Percentiles rank a stretch among this genome's conserved stretches.
Conservation (phyloP, 257 asterid species). For the Ophiorrhiza pumila region DNA sequence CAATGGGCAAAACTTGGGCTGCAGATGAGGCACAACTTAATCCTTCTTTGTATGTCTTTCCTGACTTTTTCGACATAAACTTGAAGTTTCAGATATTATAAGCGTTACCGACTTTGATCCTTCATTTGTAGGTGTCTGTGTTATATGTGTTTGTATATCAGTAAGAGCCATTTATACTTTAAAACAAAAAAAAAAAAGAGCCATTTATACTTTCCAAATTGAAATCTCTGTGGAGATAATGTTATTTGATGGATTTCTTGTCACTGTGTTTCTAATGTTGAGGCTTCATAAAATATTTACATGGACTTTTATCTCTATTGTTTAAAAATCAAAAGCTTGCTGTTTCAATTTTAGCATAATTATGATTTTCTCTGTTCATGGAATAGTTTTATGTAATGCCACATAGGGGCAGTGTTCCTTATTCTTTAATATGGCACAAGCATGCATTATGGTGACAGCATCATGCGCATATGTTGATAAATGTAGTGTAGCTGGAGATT, state of each 20-base stretch:
- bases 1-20: conserved; percentile 98
- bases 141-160: not conserved
- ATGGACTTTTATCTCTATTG: not conserved
- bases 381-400: not conserved
- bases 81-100: conserved; percentile 3
- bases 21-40: conserved; percentile 63
- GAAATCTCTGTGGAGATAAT: not conserved
- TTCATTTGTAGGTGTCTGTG: not conserved
- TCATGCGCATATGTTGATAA: not conserved
- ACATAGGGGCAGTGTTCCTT: no score
- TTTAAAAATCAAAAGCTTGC: not conserved
- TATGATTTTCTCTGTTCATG: not conserved
- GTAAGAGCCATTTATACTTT: no score
- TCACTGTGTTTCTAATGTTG: not conserved
- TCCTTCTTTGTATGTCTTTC: conserved; percentile 59
- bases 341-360: not conserved
- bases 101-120: not conserved
- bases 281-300: not conserved
- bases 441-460: not conserved
- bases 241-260: not conserved
- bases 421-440: not conserved
- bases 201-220: not conserved
- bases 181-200: no score
- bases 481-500: not conserved
- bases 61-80: conserved; percentile 9